Evolutionary conservation across 2,329 filamentous ascomycete species (phyloP).

Genomic region (Botryotinia convoluta): DNA sequence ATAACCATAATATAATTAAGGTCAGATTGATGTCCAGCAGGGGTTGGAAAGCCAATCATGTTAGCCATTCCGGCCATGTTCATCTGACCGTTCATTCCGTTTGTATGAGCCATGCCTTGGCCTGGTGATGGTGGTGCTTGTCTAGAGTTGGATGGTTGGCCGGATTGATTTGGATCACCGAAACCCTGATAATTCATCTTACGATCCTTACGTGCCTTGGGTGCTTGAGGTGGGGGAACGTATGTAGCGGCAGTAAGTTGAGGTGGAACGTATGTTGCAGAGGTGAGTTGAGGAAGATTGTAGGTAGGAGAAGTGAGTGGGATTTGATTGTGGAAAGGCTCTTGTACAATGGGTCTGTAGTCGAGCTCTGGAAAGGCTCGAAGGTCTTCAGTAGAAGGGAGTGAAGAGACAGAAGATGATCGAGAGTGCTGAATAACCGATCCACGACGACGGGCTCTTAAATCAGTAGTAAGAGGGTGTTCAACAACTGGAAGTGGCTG

Average conservation of each 20-base stretch:
- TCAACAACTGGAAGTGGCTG: slow-evolving; percentile 7
- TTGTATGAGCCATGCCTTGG: slow-evolving; percentile 34
- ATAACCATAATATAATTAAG: slow-evolving; percentile 66
- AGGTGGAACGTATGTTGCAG: not conserved
- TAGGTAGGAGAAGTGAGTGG: not conserved
- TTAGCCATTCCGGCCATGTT: slow-evolving; percentile 43
- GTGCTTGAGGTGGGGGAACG: not conserved
- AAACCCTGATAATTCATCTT: slow-evolving; percentile 20
- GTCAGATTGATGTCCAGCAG: slow-evolving; percentile 66
- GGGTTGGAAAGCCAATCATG: slow-evolving; percentile 48
- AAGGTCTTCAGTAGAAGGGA: not conserved
- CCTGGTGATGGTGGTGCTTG: slow-evolving; percentile 38
- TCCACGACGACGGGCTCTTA: slow-evolving; percentile 1
- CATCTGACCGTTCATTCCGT: slow-evolving; percentile 40
- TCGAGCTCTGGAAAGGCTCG: not conserved
- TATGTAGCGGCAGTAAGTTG: not conserved
- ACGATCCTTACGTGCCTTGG: not conserved
- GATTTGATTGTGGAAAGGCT: not conserved
- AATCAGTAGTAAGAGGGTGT: not conserved
- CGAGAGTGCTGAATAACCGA: not conserved
- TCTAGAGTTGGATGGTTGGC: slow-evolving; percentile 26
- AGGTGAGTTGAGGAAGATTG: not conserved
- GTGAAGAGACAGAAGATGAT: not conserved
- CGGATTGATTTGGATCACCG: slow-evolving; percentile 29
- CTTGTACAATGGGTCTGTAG: slow-evolving; percentile 5